Percentiles rank a stretch among this genome's conserved stretches.
Evolutionary conservation across 2,329 filamentous ascomycete genomes (phyloP).

Genomic region (Fusarium sp.): DNA sequence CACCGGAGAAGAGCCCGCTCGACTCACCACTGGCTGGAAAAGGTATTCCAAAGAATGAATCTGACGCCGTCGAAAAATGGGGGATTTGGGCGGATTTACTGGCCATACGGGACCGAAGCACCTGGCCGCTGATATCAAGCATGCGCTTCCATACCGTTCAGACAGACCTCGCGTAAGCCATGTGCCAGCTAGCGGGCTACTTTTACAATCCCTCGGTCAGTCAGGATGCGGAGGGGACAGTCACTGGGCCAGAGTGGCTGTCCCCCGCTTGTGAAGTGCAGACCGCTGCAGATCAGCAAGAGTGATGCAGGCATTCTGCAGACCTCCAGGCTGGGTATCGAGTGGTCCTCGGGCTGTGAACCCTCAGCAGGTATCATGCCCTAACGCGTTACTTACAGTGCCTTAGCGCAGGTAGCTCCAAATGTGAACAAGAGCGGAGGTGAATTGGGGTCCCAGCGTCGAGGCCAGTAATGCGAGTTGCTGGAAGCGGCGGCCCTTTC

Average conservation of each 20-base stretch:
- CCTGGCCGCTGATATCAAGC: conserved; percentile 23
- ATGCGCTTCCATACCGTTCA: conserved; percentile 9
- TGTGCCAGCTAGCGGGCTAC: conserved; percentile 6
- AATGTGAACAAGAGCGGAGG: conserved; percentile 25
- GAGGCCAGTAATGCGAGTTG: conserved; percentile 33
- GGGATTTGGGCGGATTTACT: conserved; percentile 13
- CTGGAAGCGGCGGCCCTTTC: conserved; percentile 30
- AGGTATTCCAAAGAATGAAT: conserved; percentile 15
- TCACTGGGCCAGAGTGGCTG: neutral
- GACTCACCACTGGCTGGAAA: conserved; percentile 21
- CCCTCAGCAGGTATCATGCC: conserved; percentile 33
- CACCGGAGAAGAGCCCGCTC: conserved; percentile 21
- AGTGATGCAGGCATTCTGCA: conserved; percentile 28
- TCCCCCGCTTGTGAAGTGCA: conserved; percentile 25
- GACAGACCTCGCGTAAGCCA: neutral
- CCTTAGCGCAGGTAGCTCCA: conserved; percentile 36
- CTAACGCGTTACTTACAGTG: conserved; percentile 31
- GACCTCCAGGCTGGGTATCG: conserved; percentile 21
- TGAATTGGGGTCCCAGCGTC: conserved; percentile 25
- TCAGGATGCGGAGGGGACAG: conserved; percentile 24
- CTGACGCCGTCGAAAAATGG: conserved; percentile 6
- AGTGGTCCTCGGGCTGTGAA: conserved; percentile 39
- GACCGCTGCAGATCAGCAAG: conserved; percentile 41
- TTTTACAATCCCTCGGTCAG: neutral
- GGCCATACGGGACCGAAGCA: conserved; percentile 19